Evolutionary conservation across 2,329 filamentous ascomycete genomes (phyloP), one percentile per base, ranked within the genome.

Genomic region (Neonectria neomacrospora): DNA sequence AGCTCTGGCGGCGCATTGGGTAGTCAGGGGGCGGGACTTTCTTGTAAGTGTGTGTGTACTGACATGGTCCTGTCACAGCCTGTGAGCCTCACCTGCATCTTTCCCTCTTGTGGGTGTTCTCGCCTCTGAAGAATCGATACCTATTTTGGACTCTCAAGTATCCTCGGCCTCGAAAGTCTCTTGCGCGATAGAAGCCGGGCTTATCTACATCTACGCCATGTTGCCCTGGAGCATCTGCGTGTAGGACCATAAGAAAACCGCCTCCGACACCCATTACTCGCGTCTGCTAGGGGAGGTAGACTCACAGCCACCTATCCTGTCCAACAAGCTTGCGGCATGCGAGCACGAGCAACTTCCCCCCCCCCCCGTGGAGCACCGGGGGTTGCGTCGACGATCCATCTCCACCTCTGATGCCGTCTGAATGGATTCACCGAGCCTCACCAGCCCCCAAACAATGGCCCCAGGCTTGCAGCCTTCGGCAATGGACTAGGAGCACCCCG

Each of bases 371-470:
- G 28, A 16, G 11, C n/a, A 30, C 32, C 10, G 8, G 20, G 23
- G 4, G 16, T 20, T 45, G 32, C 30, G 20, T 56, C 3, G 51
- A 51, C 34, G 54, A 58, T 55, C 55, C 59, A 52, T 45, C 14
- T 11, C 64, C 53, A 44, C 42, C 45, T 55, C 55, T 52, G 41
- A 58, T 34, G 39, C 42, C 51, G 47, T 58, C 63, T 60, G 42
- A 62, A 67, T 66, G 66, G 20, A 60, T 64, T 67, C 48, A 66
- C 66, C 66, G 66, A 67, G 41, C 41, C 32, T 44, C 23, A 26
- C 23, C 23, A 26, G 23, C 23, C 23, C 23, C 6, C 23, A 26
- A 26, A 6, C 23, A 26, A 26, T 26, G 6, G 23, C 23, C 6
- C 23, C 23, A 6, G 23, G 23, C 23, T 26, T 26, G 23, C 23